Evolutionary conservation across 768 basidiomycete species (phyloP), one percentile per base, ranked within the genome.

Genomic region (Tubosaeta sp.): DNA sequence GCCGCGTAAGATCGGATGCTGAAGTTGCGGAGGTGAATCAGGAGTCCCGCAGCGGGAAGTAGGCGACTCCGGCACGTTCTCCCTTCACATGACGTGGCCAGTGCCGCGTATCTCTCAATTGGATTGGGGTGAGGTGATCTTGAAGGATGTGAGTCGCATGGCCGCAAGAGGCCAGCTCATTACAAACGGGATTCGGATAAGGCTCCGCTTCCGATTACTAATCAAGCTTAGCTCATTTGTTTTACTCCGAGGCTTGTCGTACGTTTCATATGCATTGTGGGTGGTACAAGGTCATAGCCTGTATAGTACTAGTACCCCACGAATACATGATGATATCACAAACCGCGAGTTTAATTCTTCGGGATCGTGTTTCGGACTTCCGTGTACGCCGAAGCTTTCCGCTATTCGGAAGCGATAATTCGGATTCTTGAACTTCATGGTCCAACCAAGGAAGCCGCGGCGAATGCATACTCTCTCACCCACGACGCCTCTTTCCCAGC

Each of bases 401-500:
- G 39, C 38, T 36, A 36, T n/a, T 36, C 27, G 27, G 27, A 27
- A 9, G 27, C 2, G 9, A 27, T 27, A 27, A 4, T n/a, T 35
- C 34, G 34, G 3, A 35, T 14, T 4, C 14, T 11, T 38, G 16
- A 25, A 25, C 22, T 8, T 41, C 40, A 53, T 54, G 58, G 38
- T 39, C 3, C 42, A 38, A 31, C 41, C 27, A 19, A 21, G 30
- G 30, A 64, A 43, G 27, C 32, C 34, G 22, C 29, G 24, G 12
- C 64, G 56, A 10, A 12, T 56, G 2, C 59, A 46, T 29, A 65
- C 67, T 0, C 53, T 65, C 34, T 36, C 63, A 3, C 59, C 59
- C 1, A 55, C 58, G 16, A 54, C 57, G 16, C 71, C 76, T 3
- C 73, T 86, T 22, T 64, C 65, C 10, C 70, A 77, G 18, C 87